Percentiles rank a stretch among this genome's conserved stretches.
Conservation (phyloP, 1,139 yeast species). For the Lodderomyces elongisporus region DNA sequence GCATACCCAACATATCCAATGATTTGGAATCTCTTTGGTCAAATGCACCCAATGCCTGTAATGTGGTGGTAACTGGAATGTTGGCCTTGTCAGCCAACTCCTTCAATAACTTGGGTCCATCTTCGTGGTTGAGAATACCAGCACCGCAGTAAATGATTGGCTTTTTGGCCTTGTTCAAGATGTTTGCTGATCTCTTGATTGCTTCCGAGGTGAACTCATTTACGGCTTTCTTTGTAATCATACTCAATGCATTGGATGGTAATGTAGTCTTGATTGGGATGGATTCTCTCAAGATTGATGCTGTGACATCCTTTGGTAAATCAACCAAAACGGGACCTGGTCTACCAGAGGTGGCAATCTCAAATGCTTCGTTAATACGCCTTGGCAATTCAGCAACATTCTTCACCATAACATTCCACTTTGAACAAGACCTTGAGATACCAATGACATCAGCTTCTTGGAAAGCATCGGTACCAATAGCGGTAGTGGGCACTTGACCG, state of each 20-base stretch:
- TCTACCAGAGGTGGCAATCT: constrained; percentile 91
- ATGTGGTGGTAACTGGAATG: constrained; percentile 93
- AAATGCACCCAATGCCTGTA: constrained; percentile 91
- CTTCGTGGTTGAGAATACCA: constrained; percentile 75
- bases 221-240: constrained; percentile 65
- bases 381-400: constrained; percentile 90
- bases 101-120: constrained; percentile 74
- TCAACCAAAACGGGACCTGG: constrained; percentile 99
- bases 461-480: constrained; percentile 97
- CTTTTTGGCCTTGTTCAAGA: constrained; percentile 76
- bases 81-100: constrained; percentile 86
- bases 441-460: constrained; percentile 99
- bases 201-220: constrained; percentile 75
- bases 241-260: constrained; percentile 74
- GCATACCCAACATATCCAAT: constrained; percentile 97
- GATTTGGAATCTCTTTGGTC: constrained; percentile 91
- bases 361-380: constrained; percentile 95
- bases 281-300: constrained; percentile 77
- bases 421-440: constrained; percentile 93
- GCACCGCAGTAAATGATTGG: constrained; percentile 92
- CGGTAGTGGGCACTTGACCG: constrained; percentile 93
- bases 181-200: constrained; percentile 68
- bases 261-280: constrained; percentile 83
- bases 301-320: constrained; percentile 96
- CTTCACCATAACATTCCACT: constrained; percentile 99